Base-by-base conservation (phyloP, 768 basidiomycete species). In the Phaeotremella fagi region DNA sequence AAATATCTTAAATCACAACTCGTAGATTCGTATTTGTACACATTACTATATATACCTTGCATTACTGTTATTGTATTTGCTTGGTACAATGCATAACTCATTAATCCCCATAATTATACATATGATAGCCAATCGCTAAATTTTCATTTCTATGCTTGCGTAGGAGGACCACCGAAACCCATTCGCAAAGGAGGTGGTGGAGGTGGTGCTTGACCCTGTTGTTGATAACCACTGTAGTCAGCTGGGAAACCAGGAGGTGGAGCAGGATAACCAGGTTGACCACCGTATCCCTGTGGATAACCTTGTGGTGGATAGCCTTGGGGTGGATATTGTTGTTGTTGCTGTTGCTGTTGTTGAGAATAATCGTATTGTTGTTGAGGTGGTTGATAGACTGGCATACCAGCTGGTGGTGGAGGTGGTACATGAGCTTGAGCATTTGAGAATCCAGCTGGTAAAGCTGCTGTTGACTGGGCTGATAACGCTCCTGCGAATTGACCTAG, bases 401-500 rank as follows among this genome's bases (percentile, higher is more conserved):
- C 72, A n/a, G n/a, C n/a, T 31, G 62, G 57, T 27, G 73, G 72
- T 22, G 70, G 70, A 27, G 68, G 59, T 23, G 65, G 66, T 12
- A 58, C 38, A 18, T 55, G 35, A 14, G 50, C 49, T 11, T 61
- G 53, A 22, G 56, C 54, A 11, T 41, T 33, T 3, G 53, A 44
- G 43, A 64, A 60, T 6, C 58, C 50, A 3, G 57, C 45, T 20
- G 61, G 61, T 1, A 54, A 57, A 12, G 59, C 48, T 16, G 46
- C 46, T 18, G 52, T 16, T 31, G 52, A 20, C 25, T 53, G 50
- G 4, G 60, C 69, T 0, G 89, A 87, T 50, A 95, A 80, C 15
- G 81, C 85, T 33, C 90, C 90, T 9, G 90, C 90, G 69, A 90
- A 94, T 75, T 92, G 90, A n/a, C 90, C 90, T 77, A 87, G 84